phyloP scores from a whole-genome alignment of 2,329 filamentous ascomycete species.

The Trichoderma guizhouense region DNA sequence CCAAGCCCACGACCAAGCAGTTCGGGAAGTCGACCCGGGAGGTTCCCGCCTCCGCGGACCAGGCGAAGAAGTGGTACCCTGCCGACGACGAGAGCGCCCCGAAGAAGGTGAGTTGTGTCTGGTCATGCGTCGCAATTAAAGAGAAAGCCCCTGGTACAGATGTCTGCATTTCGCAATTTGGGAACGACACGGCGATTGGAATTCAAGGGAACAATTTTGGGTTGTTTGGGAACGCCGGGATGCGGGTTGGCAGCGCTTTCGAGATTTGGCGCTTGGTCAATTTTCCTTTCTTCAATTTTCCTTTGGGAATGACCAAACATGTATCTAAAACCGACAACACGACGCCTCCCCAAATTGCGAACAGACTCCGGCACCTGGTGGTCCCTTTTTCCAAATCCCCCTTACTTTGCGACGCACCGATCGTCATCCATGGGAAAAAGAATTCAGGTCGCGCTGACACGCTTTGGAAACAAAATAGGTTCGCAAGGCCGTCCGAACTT shows the following conservation, averaged over 20 bases:
- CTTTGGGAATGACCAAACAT: not conserved
- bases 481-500: conserved; percentile 88
- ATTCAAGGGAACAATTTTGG: not conserved
- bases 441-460: conserved; percentile 29
- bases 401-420: not conserved
- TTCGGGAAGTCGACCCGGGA: conserved; percentile 95
- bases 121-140: conserved; percentile 23
- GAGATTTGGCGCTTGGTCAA: conserved; percentile 2
- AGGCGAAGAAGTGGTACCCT: conserved; percentile 99
- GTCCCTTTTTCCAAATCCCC: not conserved
- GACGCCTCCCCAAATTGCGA: conserved; percentile 7
- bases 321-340: not conserved
- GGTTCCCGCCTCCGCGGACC: conserved; percentile 81
- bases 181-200: conserved; percentile 8
- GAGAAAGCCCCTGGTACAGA: not conserved
- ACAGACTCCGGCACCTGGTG: not conserved
- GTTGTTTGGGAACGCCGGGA: not conserved
- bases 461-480: conserved; percentile 54
- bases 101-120: conserved; percentile 83
- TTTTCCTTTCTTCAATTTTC: not conserved
- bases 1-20: conserved; percentile 80
- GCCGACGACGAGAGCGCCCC: conserved; percentile 83
- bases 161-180: conserved; percentile 10
- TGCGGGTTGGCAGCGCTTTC: not conserved
- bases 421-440: not conserved